phyloP scores from a whole-genome alignment of 2,329 filamentous ascomycete species.

The Fusarium nurragi region DNA sequence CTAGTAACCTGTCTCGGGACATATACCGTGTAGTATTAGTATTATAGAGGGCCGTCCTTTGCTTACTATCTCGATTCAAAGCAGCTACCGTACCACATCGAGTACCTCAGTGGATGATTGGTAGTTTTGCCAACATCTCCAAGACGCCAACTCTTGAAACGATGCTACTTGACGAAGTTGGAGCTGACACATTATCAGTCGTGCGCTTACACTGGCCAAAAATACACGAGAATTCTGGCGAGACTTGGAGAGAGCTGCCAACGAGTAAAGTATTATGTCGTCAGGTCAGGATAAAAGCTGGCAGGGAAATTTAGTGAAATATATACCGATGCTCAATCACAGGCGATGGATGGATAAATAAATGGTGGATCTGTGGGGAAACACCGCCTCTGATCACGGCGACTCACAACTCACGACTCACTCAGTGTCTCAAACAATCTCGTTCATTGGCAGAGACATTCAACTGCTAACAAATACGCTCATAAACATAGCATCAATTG shows the following conservation, averaged over 20 bases:
- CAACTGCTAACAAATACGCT: not conserved
- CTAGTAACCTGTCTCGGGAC: not conserved
- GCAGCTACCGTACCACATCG: not conserved
- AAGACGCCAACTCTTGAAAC: not conserved
- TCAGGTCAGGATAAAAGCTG: slow-evolving; percentile 3
- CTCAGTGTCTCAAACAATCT: not conserved
- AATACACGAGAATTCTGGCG: not conserved
- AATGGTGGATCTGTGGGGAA: not conserved
- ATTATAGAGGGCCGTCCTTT: not conserved
- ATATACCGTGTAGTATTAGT: no score
- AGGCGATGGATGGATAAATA: not conserved
- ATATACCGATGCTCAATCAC: no score
- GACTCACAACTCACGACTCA: no score
- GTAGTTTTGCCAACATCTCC: slow-evolving; percentile 5
- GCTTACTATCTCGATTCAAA: not conserved
- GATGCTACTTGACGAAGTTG: slow-evolving; percentile 6
- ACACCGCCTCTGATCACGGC: not conserved
- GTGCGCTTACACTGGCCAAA: slow-evolving; percentile 4
- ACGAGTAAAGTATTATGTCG: slow-evolving; percentile 9
- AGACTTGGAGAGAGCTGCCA: not conserved
- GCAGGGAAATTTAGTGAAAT: not conserved
- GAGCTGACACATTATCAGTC: slow-evolving; percentile 29
- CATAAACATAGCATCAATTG: not conserved
- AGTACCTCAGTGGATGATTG: slow-evolving; percentile 3
- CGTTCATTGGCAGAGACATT: no score